These are phyloP conservation scores for Colletotrichum sp. DNA, from an alignment of 2,329 filamentous ascomycete genomes.

Conservation along the genomic window DNA sequence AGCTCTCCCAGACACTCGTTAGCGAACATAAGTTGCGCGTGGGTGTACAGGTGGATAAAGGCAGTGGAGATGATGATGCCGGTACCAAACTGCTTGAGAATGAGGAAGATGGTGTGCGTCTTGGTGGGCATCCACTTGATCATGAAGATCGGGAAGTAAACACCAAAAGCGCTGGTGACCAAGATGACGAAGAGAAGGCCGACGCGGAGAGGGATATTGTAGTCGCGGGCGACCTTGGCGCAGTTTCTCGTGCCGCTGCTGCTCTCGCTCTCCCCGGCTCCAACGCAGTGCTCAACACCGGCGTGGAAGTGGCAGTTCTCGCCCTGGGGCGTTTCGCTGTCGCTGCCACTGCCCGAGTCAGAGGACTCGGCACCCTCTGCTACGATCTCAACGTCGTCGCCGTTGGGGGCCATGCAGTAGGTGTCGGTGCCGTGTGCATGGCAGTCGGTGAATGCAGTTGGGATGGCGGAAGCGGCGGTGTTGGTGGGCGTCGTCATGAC, in stretches of 20 bases:
- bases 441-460: conserved; percentile 68
- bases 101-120: conserved; percentile 56
- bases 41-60: conserved; percentile 74
- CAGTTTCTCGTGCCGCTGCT: conserved; percentile 44
- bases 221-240: conserved; percentile 53
- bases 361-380: conserved; percentile 35
- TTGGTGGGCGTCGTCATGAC: conserved; percentile 52
- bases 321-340: conserved; percentile 30
- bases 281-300: conserved; percentile 65
- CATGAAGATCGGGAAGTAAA: conserved; percentile 62
- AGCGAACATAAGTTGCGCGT: conserved; percentile 74
- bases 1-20: conserved; percentile 73
- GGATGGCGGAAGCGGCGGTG: conserved; percentile 55
- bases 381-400: conserved; percentile 64
- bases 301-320: conserved; percentile 75
- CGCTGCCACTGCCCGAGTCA: conserved; percentile 24
- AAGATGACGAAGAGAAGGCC: conserved; percentile 77
- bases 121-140: conserved; percentile 60
- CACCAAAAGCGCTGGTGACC: conserved; percentile 66
- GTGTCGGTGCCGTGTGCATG: conserved; percentile 65
- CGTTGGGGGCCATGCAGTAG: conserved; percentile 65
- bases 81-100: conserved; percentile 77
- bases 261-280: conserved; percentile 42
- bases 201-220: conserved; percentile 72
- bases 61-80: conserved; percentile 76